A percentile compares a stretch with the other conserved stretches of the same genome.
These are phyloP conservation scores for Anaeramoeba flamelloides DNA, from an alignment of 78 protist genomes.

Conservation along the genomic window DNA sequence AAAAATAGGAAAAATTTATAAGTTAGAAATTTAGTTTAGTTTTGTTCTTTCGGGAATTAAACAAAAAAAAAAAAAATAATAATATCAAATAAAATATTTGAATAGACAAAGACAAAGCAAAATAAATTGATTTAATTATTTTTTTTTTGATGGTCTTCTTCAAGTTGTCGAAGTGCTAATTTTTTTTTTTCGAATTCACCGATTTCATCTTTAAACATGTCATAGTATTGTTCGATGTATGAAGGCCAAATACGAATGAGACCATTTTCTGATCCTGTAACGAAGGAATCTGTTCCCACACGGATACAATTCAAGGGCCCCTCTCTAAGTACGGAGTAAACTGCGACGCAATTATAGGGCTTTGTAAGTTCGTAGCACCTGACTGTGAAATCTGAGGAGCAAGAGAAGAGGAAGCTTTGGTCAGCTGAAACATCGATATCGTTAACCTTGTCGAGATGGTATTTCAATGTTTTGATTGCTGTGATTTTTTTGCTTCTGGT, in stretches of 20 bases:
- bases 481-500: not conserved
- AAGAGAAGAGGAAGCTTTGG: not conserved
- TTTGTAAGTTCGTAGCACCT: not conserved
- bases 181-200: no score
- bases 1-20: no score
- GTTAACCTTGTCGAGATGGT: not conserved
- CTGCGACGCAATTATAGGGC: not conserved
- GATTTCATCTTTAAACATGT: no score
- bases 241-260: not conserved
- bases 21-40: no score
- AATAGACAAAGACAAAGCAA: no score
- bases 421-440: not conserved
- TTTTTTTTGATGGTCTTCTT: no score
- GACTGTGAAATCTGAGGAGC: not conserved
- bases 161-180: no score
- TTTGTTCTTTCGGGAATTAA: no score
- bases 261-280: not conserved
- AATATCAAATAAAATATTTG: no score
- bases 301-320: not conserved
- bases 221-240: no score
- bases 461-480: not conserved
- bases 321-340: not conserved
- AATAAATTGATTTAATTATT: no score
- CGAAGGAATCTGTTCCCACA: not conserved
- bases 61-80: no score